phyloP scores from a whole-genome alignment of 305 asterid species.

The Fraxinus platypoda region DNA sequence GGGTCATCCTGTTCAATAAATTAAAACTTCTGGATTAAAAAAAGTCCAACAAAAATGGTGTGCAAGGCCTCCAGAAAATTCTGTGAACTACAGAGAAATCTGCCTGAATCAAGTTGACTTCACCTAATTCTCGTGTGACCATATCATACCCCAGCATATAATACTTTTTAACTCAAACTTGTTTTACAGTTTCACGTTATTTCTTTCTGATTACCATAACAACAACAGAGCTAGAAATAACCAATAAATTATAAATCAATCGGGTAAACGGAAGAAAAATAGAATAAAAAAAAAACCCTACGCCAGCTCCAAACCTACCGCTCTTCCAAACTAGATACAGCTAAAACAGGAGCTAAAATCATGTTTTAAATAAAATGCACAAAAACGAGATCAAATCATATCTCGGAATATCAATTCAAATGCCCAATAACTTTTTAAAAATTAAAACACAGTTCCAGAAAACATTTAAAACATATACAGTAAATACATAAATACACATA shows the following conservation, averaged over 20 bases:
- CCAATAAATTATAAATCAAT: conserved; percentile 12
- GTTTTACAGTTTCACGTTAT: conserved; percentile 5
- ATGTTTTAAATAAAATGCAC: neutral
- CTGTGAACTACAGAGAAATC: neutral
- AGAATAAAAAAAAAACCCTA: conserved; percentile 22
- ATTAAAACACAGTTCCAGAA: neutral
- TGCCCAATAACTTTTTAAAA: neutral
- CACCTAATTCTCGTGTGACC: conserved; percentile 8
- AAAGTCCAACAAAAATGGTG: neutral
- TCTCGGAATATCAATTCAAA: neutral
- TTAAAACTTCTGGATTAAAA: neutral
- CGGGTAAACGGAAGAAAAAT: neutral
- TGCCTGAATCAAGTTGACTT: neutral
- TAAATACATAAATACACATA: neutral
- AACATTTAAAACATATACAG: neutral
- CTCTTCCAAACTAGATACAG: conserved; percentile 28
- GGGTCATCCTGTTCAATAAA: neutral
- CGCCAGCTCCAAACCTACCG: conserved; percentile 30
- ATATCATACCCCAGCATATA: conserved; percentile 10
- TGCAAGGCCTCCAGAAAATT: neutral
- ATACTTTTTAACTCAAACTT: neutral
- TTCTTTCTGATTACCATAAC: neutral
- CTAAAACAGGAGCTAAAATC: conserved; percentile 23
- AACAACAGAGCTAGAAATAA: neutral
- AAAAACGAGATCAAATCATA: conserved; percentile 32